These are phyloP conservation scores for Jacaranda copaia DNA, from an alignment of 257 asterid genomes.

Conservation along the genomic window DNA sequence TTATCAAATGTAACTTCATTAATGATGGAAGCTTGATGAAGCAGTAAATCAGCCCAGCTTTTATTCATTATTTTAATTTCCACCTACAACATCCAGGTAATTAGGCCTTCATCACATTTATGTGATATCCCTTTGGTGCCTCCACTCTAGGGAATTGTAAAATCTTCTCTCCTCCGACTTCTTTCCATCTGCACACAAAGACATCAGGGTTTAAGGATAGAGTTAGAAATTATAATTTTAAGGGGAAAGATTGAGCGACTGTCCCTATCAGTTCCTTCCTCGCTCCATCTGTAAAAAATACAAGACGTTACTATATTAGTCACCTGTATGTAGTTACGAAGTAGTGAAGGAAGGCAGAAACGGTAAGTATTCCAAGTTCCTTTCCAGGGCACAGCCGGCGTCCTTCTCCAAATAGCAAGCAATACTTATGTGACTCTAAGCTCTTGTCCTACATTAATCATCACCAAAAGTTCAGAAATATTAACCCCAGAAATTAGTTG, in stretches of 20 bases:
- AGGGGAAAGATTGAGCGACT: too few species aligned
- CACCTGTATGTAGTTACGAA: conserved; percentile 69
- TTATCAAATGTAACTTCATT: neutral
- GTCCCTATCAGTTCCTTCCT: too few species aligned
- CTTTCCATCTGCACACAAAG: conserved; percentile 69
- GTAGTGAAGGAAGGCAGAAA: conserved; percentile 70
- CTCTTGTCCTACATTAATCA: conserved; percentile 51
- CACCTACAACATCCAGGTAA: neutral
- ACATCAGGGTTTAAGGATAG: neutral
- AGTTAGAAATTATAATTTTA: too few species aligned
- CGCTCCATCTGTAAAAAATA: neutral
- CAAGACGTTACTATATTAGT: neutral
- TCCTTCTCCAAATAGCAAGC: conserved; percentile 69
- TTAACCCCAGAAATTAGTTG: neutral
- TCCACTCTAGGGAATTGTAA: conserved; percentile 74
- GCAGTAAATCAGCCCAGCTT: neutral
- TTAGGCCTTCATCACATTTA: conserved; percentile 52
- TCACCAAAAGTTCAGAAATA: neutral
- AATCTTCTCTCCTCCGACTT: conserved; percentile 63
- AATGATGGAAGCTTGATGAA: neutral
- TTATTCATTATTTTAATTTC: neutral
- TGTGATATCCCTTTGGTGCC: conserved; percentile 76
- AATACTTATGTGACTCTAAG: conserved; percentile 58
- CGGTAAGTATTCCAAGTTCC: conserved; percentile 63
- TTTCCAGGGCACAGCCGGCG: conserved; percentile 75